Evolutionary conservation across 208 protist species (phyloP), one percentile per base, ranked within the genome.

Genomic region (Acanthamoeba culbertsoni): DNA sequence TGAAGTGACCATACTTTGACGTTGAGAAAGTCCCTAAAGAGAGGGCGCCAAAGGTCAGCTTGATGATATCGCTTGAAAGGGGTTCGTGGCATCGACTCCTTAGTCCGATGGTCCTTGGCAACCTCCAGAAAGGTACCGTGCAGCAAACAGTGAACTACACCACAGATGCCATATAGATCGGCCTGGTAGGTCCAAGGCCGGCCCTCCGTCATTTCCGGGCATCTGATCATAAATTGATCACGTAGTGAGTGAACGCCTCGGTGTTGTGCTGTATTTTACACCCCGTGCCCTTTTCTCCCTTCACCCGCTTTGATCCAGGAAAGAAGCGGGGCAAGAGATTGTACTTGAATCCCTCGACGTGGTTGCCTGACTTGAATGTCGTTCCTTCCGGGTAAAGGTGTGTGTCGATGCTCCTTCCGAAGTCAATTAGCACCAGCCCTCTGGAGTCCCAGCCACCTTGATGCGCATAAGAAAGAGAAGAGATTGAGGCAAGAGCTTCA

Each of bases 391-490:
- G 16, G 40, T 95, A 94, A 16, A 95, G 33, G n/a, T n/a, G 37
- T 2, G 57, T 48, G 77, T 96, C 95, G 2, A 96, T 88, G 31
- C 42, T 45, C 10, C 45, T 53, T 1, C 33, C 42, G 23, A 93
- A 96, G 51, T 94, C 73, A 12, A 68, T 82, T 5, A 96, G 46
- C 23, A 51, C 86, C 16, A 96, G 65, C 23, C 95, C 46, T 26
- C 59, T 92, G 6, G 26, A 5, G 37, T 53, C 71, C 93, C 94
- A 95, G 4, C 33, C 71, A 12, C 35, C 59, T 37, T 91, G 2
- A n/a, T 14, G 1, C 1, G 5, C 6, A 12, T 23, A 93, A 5
- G 77, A 48, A 37, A 71, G 31, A 14, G 14, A 82, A 16, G 16
- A 33, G 31, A 8, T 86, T 20, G 16, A 31, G 18, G 12, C 62